A percentile compares a stretch with the other conserved stretches of the same genome.
Evolutionary conservation across 768 basidiomycete species (phyloP).

Genomic region (Pleurotus tuber-regium): DNA sequence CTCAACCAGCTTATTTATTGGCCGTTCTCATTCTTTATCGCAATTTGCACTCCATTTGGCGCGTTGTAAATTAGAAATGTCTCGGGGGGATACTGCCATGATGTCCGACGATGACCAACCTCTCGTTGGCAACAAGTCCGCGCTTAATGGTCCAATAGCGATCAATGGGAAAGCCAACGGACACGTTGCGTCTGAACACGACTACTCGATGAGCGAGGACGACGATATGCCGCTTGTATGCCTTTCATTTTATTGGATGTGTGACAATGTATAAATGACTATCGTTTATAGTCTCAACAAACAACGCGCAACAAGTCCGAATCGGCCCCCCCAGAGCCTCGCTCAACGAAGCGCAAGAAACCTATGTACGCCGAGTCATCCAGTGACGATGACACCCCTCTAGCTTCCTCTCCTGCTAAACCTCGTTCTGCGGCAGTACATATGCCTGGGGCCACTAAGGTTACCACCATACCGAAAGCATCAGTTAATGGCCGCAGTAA

Average conservation of each 20-base stretch:
- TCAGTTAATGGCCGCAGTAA: slow-evolving; percentile 39
- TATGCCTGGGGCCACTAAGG: slow-evolving; percentile 38
- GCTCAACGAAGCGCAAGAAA: slow-evolving; percentile 61
- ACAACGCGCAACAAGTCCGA: slow-evolving; percentile 42
- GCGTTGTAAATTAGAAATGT: slow-evolving; percentile 29
- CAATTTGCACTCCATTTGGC: slow-evolving; percentile 10
- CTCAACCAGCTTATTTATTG: slow-evolving; percentile 22
- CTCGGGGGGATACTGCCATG: slow-evolving; percentile 43
- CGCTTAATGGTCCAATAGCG: slow-evolving; percentile 38
- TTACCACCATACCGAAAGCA: slow-evolving; percentile 31
- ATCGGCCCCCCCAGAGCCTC: slow-evolving; percentile 34
- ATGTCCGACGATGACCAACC: slow-evolving; percentile 61
- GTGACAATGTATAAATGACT: background rate
- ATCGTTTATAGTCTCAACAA: slow-evolving; percentile 57
- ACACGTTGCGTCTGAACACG: slow-evolving; percentile 34
- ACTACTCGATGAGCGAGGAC: slow-evolving; percentile 59
- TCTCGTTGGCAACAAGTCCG: slow-evolving; percentile 38
- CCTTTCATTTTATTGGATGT: slow-evolving; percentile 13
- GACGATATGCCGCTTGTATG: slow-evolving; percentile 72
- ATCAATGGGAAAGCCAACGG: slow-evolving; percentile 46
- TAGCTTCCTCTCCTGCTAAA: slow-evolving; percentile 73
- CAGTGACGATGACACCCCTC: slow-evolving; percentile 70
- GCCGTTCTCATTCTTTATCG: slow-evolving; percentile 23
- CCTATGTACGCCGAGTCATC: slow-evolving; percentile 51
- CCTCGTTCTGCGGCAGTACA: slow-evolving; percentile 35